phyloP scores from a whole-genome alignment of 2,329 filamentous ascomycete species.

The Venturia asperata region DNA sequence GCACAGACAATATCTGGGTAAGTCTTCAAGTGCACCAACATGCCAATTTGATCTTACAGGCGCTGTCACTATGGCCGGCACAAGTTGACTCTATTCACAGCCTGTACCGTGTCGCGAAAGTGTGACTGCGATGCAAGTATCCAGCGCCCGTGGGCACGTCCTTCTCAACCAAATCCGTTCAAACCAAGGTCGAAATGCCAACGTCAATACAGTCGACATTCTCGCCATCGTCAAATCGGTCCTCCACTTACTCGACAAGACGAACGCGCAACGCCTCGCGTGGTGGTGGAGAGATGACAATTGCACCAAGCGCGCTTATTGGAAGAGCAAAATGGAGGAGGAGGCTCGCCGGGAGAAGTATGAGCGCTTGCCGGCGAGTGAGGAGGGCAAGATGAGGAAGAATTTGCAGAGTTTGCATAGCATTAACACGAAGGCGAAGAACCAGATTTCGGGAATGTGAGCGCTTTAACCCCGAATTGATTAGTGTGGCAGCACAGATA shows the following conservation, averaged over 20 bases:
- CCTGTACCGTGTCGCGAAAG: neutral
- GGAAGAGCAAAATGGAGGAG: conserved; percentile 3
- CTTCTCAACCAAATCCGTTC: neutral
- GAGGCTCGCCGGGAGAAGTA: conserved; percentile 6
- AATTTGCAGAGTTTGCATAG: neutral
- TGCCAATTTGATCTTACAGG: too few species aligned
- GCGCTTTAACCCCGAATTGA: neutral
- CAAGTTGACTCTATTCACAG: neutral
- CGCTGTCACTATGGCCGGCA: too few species aligned
- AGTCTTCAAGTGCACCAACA: neutral
- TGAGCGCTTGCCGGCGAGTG: neutral
- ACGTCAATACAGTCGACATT: neutral
- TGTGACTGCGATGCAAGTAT: neutral
- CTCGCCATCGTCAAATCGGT: neutral
- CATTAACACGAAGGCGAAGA: conserved; percentile 14
- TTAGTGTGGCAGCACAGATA: neutral
- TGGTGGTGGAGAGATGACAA: conserved; percentile 12
- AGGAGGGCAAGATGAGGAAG: conserved; percentile 4
- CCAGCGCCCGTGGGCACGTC: neutral
- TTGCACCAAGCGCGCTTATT: neutral
- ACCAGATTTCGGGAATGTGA: conserved; percentile 1
- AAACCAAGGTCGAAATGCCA: conserved; percentile 8
- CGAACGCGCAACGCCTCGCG: neutral
- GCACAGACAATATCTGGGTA: neutral
- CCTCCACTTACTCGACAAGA: conserved; percentile 3